Conservation (phyloP, 2,329 filamentous ascomycete genomes). For the Alternaria arborescens region DNA sequence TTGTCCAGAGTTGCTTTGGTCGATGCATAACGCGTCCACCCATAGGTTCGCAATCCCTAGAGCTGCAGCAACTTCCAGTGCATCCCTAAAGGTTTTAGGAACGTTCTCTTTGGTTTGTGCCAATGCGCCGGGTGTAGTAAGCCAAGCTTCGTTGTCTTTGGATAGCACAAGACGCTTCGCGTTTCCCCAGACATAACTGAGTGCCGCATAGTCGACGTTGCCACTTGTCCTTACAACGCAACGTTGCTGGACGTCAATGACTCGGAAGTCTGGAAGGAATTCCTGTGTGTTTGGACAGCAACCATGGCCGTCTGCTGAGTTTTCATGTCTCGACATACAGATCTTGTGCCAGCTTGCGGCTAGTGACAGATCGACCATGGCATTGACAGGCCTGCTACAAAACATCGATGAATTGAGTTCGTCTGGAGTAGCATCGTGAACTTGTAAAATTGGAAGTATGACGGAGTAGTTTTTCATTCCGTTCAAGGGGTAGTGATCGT, state of each 20-base stretch:
- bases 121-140: conserved; percentile 7
- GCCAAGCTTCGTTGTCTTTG: not conserved
- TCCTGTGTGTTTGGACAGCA: not conserved
- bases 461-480: not conserved
- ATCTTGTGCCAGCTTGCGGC: not conserved
- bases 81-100: not conserved
- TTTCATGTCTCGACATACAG: not conserved
- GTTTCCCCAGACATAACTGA: conserved; percentile 14
- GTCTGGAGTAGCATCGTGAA: not conserved
- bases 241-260: not conserved
- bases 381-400: not conserved
- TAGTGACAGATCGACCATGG: not conserved
- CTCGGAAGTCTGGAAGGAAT: not conserved
- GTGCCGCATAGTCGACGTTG: conserved; percentile 3
- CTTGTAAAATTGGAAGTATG: not conserved
- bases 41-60: not conserved
- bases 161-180: conserved; percentile 5
- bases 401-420: not conserved
- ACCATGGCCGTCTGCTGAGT: not conserved
- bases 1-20: not conserved
- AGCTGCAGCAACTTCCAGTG: not conserved
- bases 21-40: not conserved
- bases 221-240: not conserved
- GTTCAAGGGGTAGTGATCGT: too few relatives aligned
- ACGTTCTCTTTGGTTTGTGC: not conserved